Evolutionary conservation across 345 rosid species (phyloP), one percentile per base, ranked within the genome.

Genomic region (Eucalyptus erythrocorys): DNA sequence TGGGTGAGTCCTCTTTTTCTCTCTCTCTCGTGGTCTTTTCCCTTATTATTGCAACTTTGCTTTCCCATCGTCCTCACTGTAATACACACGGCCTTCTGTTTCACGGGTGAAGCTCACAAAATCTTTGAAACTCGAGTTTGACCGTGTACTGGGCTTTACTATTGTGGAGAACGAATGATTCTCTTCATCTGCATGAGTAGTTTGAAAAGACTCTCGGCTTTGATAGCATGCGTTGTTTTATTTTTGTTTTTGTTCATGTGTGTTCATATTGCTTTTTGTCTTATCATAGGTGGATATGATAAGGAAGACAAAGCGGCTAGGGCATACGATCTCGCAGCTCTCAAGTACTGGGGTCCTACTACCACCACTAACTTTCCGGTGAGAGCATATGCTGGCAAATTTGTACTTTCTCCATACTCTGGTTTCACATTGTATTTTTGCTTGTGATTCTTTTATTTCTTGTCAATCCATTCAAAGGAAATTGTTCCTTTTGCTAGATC

Each of bases 291-390:
- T 92, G 99, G 99, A 40, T 97, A 97, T 92, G 99, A 97, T 91
- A 96, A 94, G 88, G 99, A 97, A 90, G 99, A 97, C 47, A 97
- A 95, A 90, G 98, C 99, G 86, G 98, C 99, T 16, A 92, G 98
- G 93, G 98, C 99, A 90, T 97, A 97, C 49, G 99, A 97, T 90
- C 97, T 97, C 79, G 99, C 99, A 32, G 99, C 99, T 90, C 99
- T 97, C 89, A 97, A 97, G 93, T 97, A 96, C 91, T 97, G 99
- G 99, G 99, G 99, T 93, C 96, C 97, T 80, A 93, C 96, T 87
- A 96, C 99, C 4, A 96, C 99, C 24, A 97, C 98, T 21, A 97
- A 97, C 89, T 97, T 96, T 91, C 97, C 97, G 88, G 99, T 95
- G 90, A 89, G 89, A 42, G 89, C 61, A 32, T n/a, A 50, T 45